A percentile compares a stretch with the other conserved stretches of the same genome.
Evolutionary conservation across 2,329 filamentous ascomycete genomes (phyloP).

Genomic region (Apiospora hydei): DNA sequence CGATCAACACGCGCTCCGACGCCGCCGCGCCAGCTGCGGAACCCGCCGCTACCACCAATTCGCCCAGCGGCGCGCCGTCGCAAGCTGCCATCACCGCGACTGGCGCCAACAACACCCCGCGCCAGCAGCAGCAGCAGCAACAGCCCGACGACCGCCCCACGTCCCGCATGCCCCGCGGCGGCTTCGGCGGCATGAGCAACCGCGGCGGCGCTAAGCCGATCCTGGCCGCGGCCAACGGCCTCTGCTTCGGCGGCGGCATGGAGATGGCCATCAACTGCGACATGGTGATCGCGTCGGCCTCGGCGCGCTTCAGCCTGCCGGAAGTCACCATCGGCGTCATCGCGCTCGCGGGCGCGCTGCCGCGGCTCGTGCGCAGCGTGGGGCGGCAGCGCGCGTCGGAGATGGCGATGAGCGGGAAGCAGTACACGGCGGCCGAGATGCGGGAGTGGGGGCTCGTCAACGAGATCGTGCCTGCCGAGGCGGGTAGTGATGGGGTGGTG

Average conservation of each 20-base stretch:
- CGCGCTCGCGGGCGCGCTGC: conserved; percentile 74
- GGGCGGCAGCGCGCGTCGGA: conserved; percentile 74
- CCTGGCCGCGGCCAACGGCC: conserved; percentile 78
- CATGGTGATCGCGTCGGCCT: conserved; percentile 67
- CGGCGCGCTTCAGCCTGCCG: conserved; percentile 71
- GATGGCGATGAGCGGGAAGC: conserved; percentile 71
- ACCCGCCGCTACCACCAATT: conserved; percentile 23
- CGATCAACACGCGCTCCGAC: conserved; percentile 47
- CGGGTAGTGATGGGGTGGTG: conserved; percentile 29
- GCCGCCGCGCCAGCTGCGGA: too few relatives aligned
- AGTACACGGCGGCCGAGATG: conserved; percentile 66
- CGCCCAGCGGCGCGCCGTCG: background rate
- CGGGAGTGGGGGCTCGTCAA: conserved; percentile 75
- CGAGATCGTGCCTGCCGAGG: conserved; percentile 55
- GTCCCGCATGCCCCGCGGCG: conserved; percentile 49
- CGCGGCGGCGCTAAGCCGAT: conserved; percentile 76
- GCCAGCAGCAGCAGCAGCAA: background rate
- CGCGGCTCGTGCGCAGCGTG: conserved; percentile 70
- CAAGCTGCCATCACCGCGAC: background rate
- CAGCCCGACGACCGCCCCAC: conserved; percentile 26
- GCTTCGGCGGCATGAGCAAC: conserved; percentile 72
- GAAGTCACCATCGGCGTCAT: conserved; percentile 77
- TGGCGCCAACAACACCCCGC: conserved; percentile 23
- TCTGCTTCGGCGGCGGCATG: conserved; percentile 77
- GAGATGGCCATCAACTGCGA: conserved; percentile 80